Percentiles rank a stretch among this genome's conserved stretches.
phyloP scores from a whole-genome alignment of 306 rosid species.

The Vigna trinervia region DNA sequence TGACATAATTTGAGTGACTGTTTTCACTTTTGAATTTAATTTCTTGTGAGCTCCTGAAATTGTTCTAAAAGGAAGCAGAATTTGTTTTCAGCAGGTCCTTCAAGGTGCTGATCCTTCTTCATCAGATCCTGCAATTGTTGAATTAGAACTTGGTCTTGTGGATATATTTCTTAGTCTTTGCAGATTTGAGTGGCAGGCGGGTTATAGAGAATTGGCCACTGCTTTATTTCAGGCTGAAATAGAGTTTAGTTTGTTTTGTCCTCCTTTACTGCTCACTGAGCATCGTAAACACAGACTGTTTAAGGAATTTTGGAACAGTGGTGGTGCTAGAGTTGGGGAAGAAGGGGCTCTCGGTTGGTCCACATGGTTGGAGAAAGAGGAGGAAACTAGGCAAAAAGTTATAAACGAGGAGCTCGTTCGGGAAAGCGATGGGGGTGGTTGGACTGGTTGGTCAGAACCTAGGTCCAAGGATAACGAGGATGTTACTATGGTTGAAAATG shows the following conservation, averaged over 20 bases:
- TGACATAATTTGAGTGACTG: slow-evolving; percentile 33
- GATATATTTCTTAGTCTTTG: slow-evolving; percentile 89
- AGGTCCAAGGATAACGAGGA: slow-evolving; percentile 54
- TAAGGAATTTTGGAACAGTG: slow-evolving; percentile 86
- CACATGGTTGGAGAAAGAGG: slow-evolving; percentile 93
- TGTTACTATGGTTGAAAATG: slow-evolving; percentile 45
- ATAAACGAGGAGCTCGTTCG: slow-evolving; percentile 63
- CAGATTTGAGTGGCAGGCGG: slow-evolving; percentile 95
- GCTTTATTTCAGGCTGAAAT: slow-evolving; percentile 97
- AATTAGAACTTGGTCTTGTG: slow-evolving; percentile 91
- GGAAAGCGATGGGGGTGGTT: slow-evolving; percentile 77
- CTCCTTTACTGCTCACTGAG: slow-evolving; percentile 78
- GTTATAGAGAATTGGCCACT: slow-evolving; percentile 89
- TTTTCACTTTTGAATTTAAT: slow-evolving; percentile 11
- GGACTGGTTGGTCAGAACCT: slow-evolving; percentile 99
- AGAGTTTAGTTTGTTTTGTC: slow-evolving; percentile 90
- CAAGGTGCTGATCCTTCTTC: slow-evolving; percentile 54
- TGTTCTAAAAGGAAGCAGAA: slow-evolving; percentile 5
- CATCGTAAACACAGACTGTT: slow-evolving; percentile 83
- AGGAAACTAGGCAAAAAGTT: slow-evolving; percentile 80
- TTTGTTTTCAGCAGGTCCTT: slow-evolving; percentile 58
- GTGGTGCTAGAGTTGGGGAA: slow-evolving; percentile 90
- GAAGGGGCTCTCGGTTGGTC: slow-evolving; percentile 95
- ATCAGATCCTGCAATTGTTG: slow-evolving; percentile 62
- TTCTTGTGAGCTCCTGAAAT: slow-evolving; percentile 18